phyloP scores from a whole-genome alignment of 176 grass and related monocot species.

The Panicum miliaceum region DNA sequence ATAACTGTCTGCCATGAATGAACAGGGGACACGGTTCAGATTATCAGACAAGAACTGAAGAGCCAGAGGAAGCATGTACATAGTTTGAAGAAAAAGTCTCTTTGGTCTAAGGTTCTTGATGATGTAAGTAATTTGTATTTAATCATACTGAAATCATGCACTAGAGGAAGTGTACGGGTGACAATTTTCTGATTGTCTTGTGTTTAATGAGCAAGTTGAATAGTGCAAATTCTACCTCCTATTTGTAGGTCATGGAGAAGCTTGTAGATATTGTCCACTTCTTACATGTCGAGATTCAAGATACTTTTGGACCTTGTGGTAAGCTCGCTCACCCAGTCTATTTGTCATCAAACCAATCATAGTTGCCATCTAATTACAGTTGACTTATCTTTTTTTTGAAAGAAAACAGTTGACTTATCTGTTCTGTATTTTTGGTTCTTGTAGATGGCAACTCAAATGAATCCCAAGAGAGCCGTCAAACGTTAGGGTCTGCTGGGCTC shows the following conservation, averaged over 20 bases:
- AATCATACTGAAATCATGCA: background rate
- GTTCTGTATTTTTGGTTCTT: slow-evolving; percentile 23
- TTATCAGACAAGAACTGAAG: slow-evolving; percentile 77
- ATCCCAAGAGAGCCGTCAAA: slow-evolving; percentile 46
- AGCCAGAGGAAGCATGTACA: slow-evolving; percentile 72
- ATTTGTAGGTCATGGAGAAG: slow-evolving; percentile 79
- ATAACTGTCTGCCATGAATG: slow-evolving; percentile 9
- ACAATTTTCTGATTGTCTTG: background rate
- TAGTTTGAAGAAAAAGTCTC: slow-evolving; percentile 79
- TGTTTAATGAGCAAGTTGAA: slow-evolving; percentile 21
- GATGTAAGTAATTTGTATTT: slow-evolving; percentile 50
- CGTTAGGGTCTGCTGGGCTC: slow-evolving; percentile 82
- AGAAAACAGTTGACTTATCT: background rate
- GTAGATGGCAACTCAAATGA: slow-evolving; percentile 43
- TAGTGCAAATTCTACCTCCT: slow-evolving; percentile 10
- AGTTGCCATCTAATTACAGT: slow-evolving; percentile 8
- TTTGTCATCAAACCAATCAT: slow-evolving; percentile 1
- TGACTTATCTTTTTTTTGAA: background rate
- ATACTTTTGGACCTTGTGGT: slow-evolving; percentile 85
- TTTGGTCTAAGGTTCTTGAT: slow-evolving; percentile 69
- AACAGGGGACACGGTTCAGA: slow-evolving; percentile 70
- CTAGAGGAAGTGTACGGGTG: background rate
- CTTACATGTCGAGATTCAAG: slow-evolving; percentile 81
- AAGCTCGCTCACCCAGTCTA: slow-evolving; percentile 27
- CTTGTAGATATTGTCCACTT: slow-evolving; percentile 93